Evolutionary conservation across 225 moss, liverwort and hornwort genomes (phyloP), one percentile per base, ranked within the genome.

Genomic region (Pseudisothecium myosuroides): DNA sequence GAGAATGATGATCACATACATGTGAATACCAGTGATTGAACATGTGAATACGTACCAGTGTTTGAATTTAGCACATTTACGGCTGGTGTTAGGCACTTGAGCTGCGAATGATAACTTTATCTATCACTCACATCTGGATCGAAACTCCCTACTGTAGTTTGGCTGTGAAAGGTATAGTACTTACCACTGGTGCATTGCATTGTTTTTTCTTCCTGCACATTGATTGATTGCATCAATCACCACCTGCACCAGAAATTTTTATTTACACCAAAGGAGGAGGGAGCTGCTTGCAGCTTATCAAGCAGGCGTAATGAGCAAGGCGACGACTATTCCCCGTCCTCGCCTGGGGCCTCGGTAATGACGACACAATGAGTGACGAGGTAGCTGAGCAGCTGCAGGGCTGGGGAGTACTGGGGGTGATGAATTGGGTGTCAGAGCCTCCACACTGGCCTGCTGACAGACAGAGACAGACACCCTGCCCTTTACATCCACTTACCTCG

Each of bases 341-440:
- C 60, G 60, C 49, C 82, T 82, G 88, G n/a, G 29, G 50, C 72
- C 81, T 73, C 39, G 82, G 75, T 76, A 84, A 84, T 89, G 89
- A 84, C 84, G 78, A 89, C 78, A 78, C 89, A 78, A 84, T 89
- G 89, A 89, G 89, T 89, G 89, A 89, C 78, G 78, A 84, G 67
- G 37, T 55, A 61, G 72, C 72, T 50, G 62, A 56, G 27, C 45
- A 52, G 83, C 63, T 74, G 28, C 59, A 63, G 58, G 17, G 67
- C 56, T 28, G 64, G 14, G 58, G 43, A 8, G 39, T 80, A 45
- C 82, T 63, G 85, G 74, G 5, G 59, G 82, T 62, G 88, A 73
- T 88, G 59, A 82, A 73, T 82, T 60, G 49, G 47, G 50, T 88
- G 88, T 59, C 88, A 88, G 81, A 82, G 79, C 17, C 21, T 50